phyloP scores from a whole-genome alignment of 1,284 basidiomycete genomes.

The Uromyces viciae-fabae region DNA sequence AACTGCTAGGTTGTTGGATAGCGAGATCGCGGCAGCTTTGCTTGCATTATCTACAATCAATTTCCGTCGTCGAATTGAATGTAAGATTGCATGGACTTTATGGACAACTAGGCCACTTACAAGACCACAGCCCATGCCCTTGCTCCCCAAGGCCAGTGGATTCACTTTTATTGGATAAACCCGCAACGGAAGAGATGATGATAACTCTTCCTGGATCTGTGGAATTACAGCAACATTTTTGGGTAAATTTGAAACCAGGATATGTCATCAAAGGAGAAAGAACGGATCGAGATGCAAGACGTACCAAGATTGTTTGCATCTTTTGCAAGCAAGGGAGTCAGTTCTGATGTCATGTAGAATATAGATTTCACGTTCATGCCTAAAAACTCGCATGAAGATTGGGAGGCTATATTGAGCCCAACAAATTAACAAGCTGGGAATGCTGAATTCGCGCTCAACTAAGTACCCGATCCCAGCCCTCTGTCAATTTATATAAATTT shows the following conservation, averaged over 20 bases:
- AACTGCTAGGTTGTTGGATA: slow-evolving; percentile 52
- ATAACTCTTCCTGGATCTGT: slow-evolving; percentile 52
- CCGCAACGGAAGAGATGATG: slow-evolving; percentile 54
- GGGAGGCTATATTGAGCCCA: not conserved
- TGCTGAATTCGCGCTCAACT: slow-evolving; percentile 20
- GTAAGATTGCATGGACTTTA: too few relatives aligned
- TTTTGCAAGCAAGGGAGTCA: slow-evolving; percentile 34
- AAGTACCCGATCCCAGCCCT: slow-evolving; percentile 43
- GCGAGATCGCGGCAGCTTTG: slow-evolving; percentile 55
- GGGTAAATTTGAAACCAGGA: too few relatives aligned
- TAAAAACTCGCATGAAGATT: not conserved
- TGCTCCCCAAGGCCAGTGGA: slow-evolving; percentile 50
- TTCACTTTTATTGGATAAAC: slow-evolving; percentile 50
- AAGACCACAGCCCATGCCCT: slow-evolving; percentile 53
- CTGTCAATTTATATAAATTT: not conserved
- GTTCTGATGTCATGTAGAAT: slow-evolving; percentile 43
- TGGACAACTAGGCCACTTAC: slow-evolving; percentile 48
- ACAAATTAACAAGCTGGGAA: not conserved
- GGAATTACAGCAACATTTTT: too few relatives aligned
- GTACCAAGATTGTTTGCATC: slow-evolving; percentile 41
- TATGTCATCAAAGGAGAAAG: not conserved
- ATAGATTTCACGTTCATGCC: slow-evolving; percentile 46
- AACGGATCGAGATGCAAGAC: not conserved
- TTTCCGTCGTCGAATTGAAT: too few relatives aligned
- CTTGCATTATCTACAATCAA: slow-evolving; percentile 50